Percentiles rank a stretch among this genome's conserved stretches.
Conservation (phyloP, 805 yeast genomes). For the Tetrapisispora fleetii region DNA sequence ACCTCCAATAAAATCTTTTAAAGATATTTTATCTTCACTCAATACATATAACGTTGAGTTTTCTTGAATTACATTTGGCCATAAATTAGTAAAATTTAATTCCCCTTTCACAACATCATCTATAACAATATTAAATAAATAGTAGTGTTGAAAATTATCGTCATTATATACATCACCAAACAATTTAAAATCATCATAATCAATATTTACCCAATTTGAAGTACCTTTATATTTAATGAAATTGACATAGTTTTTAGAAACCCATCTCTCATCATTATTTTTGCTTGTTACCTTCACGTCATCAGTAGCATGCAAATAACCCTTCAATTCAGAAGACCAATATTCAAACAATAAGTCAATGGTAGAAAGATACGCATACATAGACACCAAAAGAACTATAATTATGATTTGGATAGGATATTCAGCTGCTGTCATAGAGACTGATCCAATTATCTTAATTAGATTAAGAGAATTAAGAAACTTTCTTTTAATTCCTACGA, state of each 20-base stretch:
- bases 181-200: conserved; percentile 13
- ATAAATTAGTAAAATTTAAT: neutral
- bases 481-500: no score
- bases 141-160: conserved; percentile 15
- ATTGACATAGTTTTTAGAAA: conserved; percentile 20
- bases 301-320: conserved; percentile 30
- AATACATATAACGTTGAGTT: neutral
- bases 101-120: conserved; percentile 5
- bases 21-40: neutral
- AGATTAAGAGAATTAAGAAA: conserved; percentile 14
- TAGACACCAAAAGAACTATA: conserved; percentile 60
- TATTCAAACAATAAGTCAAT: conserved; percentile 51
- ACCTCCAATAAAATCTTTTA: neutral
- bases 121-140: conserved; percentile 22
- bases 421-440: conserved; percentile 50
- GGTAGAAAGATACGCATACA: conserved; percentile 67
- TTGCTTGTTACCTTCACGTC: neutral
- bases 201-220: conserved; percentile 16
- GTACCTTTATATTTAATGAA: conserved; percentile 13
- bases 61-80: conserved; percentile 1
- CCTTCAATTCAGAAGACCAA: conserved; percentile 27
- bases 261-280: conserved; percentile 3
- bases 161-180: conserved; percentile 7
- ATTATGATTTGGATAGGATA: conserved; percentile 86
- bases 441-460: conserved; percentile 29